Evolutionary conservation across 2,329 filamentous ascomycete genomes (phyloP).

Genomic region (Teratosphaeria viscida): DNA sequence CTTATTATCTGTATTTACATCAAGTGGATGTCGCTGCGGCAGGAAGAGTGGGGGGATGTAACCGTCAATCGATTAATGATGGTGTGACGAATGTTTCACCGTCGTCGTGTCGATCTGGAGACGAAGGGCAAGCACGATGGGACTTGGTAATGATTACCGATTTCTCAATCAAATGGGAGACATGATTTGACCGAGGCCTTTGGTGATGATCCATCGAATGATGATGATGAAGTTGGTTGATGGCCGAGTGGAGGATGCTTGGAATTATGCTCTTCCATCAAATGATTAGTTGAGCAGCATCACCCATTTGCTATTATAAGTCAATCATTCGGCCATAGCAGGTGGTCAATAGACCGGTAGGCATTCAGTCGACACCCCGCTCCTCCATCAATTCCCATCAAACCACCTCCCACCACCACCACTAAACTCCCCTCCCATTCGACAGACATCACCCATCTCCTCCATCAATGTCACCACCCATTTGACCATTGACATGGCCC

Average conservation of each 20-base stretch:
- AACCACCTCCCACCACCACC: neutral
- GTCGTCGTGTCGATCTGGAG: neutral
- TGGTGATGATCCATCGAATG: neutral
- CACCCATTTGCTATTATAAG: no score
- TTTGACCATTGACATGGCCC: conserved; percentile 41
- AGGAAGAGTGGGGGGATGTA: neutral
- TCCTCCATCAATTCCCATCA: neutral
- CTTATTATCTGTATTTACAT: neutral
- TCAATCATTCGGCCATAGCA: no score
- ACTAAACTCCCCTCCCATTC: neutral
- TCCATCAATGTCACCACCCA: neutral
- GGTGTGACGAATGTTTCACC: neutral
- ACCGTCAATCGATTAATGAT: neutral
- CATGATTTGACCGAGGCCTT: no score
- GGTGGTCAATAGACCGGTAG: neutral
- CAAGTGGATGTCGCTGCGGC: neutral
- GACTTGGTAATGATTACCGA: no score
- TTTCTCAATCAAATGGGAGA: no score
- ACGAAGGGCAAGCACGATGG: no score
- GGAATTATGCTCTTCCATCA: no score
- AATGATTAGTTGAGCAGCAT: no score
- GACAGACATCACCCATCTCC: no score
- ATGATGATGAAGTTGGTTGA: neutral
- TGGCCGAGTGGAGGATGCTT: neutral
- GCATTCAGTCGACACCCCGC: neutral